Base-by-base conservation (phyloP, 2,329 filamentous ascomycete genomes). In the Phyllosticta capitalensis region DNA sequence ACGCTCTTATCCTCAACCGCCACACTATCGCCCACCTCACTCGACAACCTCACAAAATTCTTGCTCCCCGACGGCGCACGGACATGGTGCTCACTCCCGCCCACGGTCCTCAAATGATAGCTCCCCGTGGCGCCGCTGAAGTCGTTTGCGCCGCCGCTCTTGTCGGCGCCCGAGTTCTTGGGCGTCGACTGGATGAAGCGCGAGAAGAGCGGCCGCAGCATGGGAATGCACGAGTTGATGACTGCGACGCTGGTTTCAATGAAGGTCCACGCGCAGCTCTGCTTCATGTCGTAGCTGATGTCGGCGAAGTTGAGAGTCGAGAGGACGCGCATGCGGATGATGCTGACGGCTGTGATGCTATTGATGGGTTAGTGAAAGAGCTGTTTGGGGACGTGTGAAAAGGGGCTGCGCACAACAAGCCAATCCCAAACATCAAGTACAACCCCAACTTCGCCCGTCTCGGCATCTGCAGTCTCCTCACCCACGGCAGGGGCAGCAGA, bases 341-440 rank as follows among this genome's bases (percentile, higher is more conserved):
- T 54, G 21, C 21, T 26, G 26, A 54, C 24, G n/a, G 52, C 52
- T 22, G 52, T 17, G 26, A 30, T 54, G 24, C 52, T 54, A 12
- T 12, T 17, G 22, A 12, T 51, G 48, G 21, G n/a, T 20, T 2
- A 5, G 21, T n/a, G 20, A 28, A 9, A 53, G 21, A 1, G 21
- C 3, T 21, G 22, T 12, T n/a, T 45, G 33, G 33, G 22, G 26
- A n/a, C 14, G 26, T 10, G 14, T 22, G 22, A n/a, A 30, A 10
- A 30, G 24, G 51, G 10, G 21, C 5, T 24, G 22, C 58, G 33
- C 48, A 61, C 55, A 58, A 61, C 3, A 62, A 28, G 9, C 61
- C 58, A 17, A 61, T 55, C 7, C 38, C 33, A 19, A 61, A 61
- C 20, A 58, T 56, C 12, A 54, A 54, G 30, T 50, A 33, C 54